Evolutionary conservation across 1,139 yeast species (phyloP), one percentile per base, ranked within the genome.

Genomic region (Candida glucosophila): DNA sequence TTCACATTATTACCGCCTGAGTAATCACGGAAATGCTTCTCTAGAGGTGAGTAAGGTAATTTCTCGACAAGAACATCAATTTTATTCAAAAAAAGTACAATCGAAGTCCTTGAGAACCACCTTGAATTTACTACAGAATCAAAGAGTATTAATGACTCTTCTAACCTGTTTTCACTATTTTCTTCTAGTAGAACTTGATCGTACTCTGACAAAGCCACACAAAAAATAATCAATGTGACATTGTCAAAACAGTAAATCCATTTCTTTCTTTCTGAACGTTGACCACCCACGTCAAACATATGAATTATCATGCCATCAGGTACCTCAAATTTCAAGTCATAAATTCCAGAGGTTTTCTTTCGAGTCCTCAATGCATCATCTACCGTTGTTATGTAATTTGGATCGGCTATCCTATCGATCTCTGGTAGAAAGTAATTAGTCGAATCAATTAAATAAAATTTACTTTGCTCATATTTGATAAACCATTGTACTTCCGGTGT

Each of bases 191-290:
- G 55, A 3, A 75, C 81, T 52, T 85, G 95, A 52, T 86, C 95
- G 44, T 86, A 86, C 49, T 86, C 96, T 2, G 90, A 77, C 27
- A 86, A 57, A 0, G 96, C 88, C 12, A 85, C 95, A 52, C 95
- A 85, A 49, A 85, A 86, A 31, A 86, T 83, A 25, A 86, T 81
- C 26, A 82, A 63, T 0, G 95, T 81, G 17, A 86, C 96, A 42
- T 86, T 85, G 52, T 86, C 95, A 44, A 86, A 86, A 47, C 95
- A 86, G 52, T 86, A 93, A 38, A 86, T 86, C 96, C 96, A 86
- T 51, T 86, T 86, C 45, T 83, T 83, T 28, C 96, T 73, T 55
- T 86, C 96, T 2, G 90, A 77, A 41, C 96, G 62, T 54, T 86
- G 96, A 2, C 96, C 96, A 35, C 96, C 96, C 25, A 86, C 95